Conservation (phyloP, 2,329 filamentous ascomycete species). For the Ceratocystis destructans region DNA sequence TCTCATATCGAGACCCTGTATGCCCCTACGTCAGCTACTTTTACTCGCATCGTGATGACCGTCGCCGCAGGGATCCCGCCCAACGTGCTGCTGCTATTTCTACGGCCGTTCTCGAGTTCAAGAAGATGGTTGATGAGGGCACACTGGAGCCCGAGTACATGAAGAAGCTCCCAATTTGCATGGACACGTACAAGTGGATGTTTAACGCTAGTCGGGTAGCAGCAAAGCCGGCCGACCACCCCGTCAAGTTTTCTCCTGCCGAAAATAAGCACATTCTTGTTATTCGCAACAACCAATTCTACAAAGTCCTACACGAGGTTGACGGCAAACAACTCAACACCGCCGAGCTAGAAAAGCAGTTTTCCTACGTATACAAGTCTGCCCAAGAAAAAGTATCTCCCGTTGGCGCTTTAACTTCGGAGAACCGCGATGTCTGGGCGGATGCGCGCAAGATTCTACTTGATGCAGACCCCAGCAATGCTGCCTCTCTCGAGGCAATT, state of each 20-base stretch:
- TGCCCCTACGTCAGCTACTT: conserved; percentile 99
- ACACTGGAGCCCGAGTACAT: conserved; percentile 94
- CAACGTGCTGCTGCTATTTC: conserved; percentile 88
- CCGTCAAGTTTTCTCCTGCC: conserved; percentile 60
- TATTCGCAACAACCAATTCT: conserved; percentile 93
- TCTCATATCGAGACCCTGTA: conserved; percentile 85
- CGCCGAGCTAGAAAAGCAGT: conserved; percentile 79
- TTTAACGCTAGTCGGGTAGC: conserved; percentile 88
- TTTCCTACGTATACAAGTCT: conserved; percentile 67
- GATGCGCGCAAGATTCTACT: conserved; percentile 67
- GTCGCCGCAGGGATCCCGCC: conserved; percentile 69
- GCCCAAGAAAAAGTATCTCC: conserved; percentile 52
- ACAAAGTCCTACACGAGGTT: conserved; percentile 74
- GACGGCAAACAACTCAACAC: conserved; percentile 76
- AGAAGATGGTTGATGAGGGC: conserved; percentile 72
- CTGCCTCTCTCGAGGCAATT: conserved; percentile 61
- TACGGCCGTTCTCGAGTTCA: conserved; percentile 79
- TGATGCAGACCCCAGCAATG: conserved; percentile 64
- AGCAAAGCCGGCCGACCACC: conserved; percentile 66
- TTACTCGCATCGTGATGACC: conserved; percentile 94
- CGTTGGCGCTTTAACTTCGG: conserved; percentile 72
- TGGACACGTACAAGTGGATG: conserved; percentile 99
- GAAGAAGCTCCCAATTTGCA: conserved; percentile 93
- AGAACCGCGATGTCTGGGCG: conserved; percentile 89
- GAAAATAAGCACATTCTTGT: conserved; percentile 80